phyloP scores from a whole-genome alignment of 1,284 basidiomycete species.

The Polyporus tsugae region DNA sequence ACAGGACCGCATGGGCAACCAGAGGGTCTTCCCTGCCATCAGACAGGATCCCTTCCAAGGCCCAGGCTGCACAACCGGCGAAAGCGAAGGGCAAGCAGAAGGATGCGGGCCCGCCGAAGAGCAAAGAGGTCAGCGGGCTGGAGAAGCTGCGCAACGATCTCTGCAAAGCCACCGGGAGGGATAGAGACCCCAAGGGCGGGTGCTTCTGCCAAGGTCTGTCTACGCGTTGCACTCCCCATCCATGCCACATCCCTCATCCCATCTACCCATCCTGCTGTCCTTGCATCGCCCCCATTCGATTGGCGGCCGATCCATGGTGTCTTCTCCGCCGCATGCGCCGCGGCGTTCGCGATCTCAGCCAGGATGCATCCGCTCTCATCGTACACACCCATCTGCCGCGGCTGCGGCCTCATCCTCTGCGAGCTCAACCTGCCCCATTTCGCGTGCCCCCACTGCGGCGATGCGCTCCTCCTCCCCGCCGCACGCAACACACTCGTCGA shows the following conservation, averaged over 20 bases:
- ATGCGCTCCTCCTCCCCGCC: slow-evolving; percentile 47
- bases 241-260: neutral
- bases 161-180: slow-evolving; percentile 35
- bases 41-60: slow-evolving; percentile 38
- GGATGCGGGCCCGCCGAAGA: slow-evolving; percentile 36
- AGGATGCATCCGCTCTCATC: slow-evolving; percentile 62
- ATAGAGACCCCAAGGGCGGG: slow-evolving; percentile 63
- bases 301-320: neutral
- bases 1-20: slow-evolving; percentile 38
- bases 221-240: neutral
- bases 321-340: neutral
- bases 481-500: slow-evolving; percentile 48
- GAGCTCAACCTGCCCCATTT: slow-evolving; percentile 60
- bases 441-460: slow-evolving; percentile 64
- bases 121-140: slow-evolving; percentile 41
- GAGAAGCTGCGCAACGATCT: slow-evolving; percentile 41
- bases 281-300: neutral
- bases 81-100: slow-evolving; percentile 36
- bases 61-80: slow-evolving; percentile 24
- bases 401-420: slow-evolving; percentile 72
- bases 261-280: neutral
- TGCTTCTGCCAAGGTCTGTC: slow-evolving; percentile 73
- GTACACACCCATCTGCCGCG: slow-evolving; percentile 62
- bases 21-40: slow-evolving; percentile 38
- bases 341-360: slow-evolving; percentile 48